Conservation (phyloP, 306 rosid species). For the Glycine latifolia region DNA sequence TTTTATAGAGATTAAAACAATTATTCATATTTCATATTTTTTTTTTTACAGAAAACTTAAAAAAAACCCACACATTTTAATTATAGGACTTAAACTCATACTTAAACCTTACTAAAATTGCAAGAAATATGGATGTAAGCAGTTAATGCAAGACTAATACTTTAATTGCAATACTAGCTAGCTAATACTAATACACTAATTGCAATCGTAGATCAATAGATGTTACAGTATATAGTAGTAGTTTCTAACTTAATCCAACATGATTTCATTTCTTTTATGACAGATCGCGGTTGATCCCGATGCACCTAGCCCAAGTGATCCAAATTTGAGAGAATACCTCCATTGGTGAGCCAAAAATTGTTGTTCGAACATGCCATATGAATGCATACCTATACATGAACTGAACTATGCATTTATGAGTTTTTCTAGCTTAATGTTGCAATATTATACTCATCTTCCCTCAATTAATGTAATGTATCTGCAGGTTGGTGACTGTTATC, state of each 20-base stretch:
- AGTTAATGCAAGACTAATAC: too few relatives aligned
- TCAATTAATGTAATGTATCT: not conserved
- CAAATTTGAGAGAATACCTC: slow-evolving; percentile 54
- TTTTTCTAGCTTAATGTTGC: not conserved
- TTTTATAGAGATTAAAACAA: too few relatives aligned
- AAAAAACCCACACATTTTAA: too few relatives aligned
- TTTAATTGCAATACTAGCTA: too few relatives aligned
- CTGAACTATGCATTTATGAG: not conserved
- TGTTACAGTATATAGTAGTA: not conserved
- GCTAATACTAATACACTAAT: not conserved
- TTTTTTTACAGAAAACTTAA: too few relatives aligned
- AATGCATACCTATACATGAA: not conserved
- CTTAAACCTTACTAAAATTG: not conserved
- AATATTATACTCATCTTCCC: not conserved
- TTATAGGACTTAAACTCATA: too few relatives aligned
- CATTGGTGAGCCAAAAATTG: slow-evolving; percentile 52
- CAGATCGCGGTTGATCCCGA: slow-evolving; percentile 54
- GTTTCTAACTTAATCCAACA: too few relatives aligned
- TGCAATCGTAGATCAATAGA: not conserved
- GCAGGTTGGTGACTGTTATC: slow-evolving; percentile 91
- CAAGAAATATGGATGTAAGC: not conserved
- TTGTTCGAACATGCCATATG: not conserved
- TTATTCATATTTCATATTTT: too few relatives aligned
- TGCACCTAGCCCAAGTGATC: slow-evolving; percentile 60
- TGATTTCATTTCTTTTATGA: not conserved